Percentiles rank a stretch among this genome's conserved stretches.
These are phyloP conservation scores for Tillandsia fasciculata DNA, from an alignment of 176 grass and related monocot species.

Conservation along the genomic window DNA sequence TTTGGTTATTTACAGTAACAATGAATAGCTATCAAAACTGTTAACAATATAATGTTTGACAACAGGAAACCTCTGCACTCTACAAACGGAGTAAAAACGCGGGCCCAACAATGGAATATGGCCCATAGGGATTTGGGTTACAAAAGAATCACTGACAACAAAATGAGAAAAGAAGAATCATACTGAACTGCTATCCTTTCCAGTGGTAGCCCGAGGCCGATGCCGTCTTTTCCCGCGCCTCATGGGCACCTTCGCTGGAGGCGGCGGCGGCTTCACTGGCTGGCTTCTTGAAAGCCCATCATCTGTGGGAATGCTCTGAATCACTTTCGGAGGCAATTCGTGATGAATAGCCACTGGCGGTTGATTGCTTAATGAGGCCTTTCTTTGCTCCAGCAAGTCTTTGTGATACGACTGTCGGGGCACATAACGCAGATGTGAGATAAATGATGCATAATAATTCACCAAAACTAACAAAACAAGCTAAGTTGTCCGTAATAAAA, in stretches of 20 bases:
- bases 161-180: conserved; percentile 28
- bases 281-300: neutral
- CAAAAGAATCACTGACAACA: conserved; percentile 9
- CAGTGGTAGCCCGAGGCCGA: conserved; percentile 23
- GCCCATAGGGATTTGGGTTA: conserved; percentile 7
- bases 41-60: conserved; percentile 47
- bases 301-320: conserved; percentile 20
- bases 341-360: conserved; percentile 17
- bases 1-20: conserved; percentile 62
- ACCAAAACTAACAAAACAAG: neutral
- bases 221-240: conserved; percentile 40
- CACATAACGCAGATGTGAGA: neutral
- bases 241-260: conserved; percentile 37
- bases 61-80: conserved; percentile 35
- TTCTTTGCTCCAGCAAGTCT: conserved; percentile 63
- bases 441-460: neutral
- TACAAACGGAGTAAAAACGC: conserved; percentile 16
- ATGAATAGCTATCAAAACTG: conserved; percentile 16
- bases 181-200: conserved; percentile 34
- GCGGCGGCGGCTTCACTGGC: conserved; percentile 27
- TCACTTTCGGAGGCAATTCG: conserved; percentile 25
- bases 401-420: conserved; percentile 74
- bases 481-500: too few species aligned
- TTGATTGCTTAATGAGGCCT: conserved; percentile 28
- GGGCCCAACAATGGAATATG: conserved; percentile 30